phyloP scores from a whole-genome alignment of 805 yeast species.

The Pichia sporocuriosa region DNA sequence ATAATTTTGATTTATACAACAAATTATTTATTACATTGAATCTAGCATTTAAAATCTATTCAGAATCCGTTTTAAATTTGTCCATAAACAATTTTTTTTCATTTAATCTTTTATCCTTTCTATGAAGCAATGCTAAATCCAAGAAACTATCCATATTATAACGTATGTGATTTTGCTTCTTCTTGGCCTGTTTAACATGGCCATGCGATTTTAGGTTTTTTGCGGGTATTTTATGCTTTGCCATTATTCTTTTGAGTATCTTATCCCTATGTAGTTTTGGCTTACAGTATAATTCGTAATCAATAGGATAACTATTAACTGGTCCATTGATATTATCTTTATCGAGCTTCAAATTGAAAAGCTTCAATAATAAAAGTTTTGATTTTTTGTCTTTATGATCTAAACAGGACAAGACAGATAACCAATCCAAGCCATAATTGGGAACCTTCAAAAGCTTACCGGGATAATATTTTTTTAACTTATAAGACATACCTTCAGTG shows the following conservation, averaged over 20 bases:
- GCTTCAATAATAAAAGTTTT: background rate
- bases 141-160: slow-evolving; percentile 4
- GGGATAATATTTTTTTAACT: background rate
- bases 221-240: background rate
- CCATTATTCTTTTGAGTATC: background rate
- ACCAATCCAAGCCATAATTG: slow-evolving; percentile 8
- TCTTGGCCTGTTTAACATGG: background rate
- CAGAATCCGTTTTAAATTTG: no score
- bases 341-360: slow-evolving; percentile 7
- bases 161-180: slow-evolving; percentile 1
- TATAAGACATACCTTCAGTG: background rate
- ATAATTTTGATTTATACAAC: background rate
- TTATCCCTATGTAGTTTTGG: slow-evolving; percentile 1
- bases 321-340: slow-evolving; percentile 8
- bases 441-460: background rate
- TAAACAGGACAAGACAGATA: slow-evolving; percentile 3
- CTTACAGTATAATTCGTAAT: background rate
- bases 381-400: slow-evolving; percentile 2
- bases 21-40: background rate
- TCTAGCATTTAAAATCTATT: no score
- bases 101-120: background rate
- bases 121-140: background rate
- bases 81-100: background rate
- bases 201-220: background rate
- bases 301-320: slow-evolving; percentile 3